Conservation (phyloP, 2,329 filamentous ascomycete species). For the Zymoseptoria crescenta region DNA sequence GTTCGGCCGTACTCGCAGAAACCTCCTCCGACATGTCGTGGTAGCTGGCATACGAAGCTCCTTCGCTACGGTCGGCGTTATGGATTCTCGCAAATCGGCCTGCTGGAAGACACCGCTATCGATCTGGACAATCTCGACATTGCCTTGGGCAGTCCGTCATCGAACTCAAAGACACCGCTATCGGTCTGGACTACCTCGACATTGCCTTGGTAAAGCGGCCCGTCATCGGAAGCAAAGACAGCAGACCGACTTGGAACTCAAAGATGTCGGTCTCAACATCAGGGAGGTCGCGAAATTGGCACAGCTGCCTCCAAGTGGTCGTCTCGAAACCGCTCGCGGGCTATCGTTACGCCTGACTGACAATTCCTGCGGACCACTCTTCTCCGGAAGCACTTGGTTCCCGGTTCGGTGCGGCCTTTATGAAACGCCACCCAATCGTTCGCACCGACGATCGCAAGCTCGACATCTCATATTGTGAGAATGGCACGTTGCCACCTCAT, state of each 20-base stretch:
- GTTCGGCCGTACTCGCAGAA: no score
- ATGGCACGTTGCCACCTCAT: no score
- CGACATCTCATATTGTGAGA: no score
- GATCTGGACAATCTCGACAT: slow-evolving; percentile 47
- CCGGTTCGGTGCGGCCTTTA: no score
- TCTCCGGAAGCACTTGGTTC: no score
- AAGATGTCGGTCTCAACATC: slow-evolving; percentile 73
- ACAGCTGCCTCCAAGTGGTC: slow-evolving; percentile 63
- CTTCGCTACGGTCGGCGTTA: slow-evolving; percentile 59
- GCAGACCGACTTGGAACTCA: slow-evolving; percentile 74
- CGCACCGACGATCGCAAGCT: no score
- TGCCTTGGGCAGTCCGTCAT: no score
- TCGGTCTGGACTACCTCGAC: slow-evolving; percentile 80
- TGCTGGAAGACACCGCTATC: slow-evolving; percentile 79
- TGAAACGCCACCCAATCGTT: no score
- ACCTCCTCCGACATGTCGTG: background rate
- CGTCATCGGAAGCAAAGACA: no score
- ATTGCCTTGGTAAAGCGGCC: slow-evolving; percentile 79
- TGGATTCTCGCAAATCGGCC: slow-evolving; percentile 69
- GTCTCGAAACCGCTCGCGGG: slow-evolving; percentile 61
- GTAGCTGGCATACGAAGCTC: slow-evolving; percentile 70
- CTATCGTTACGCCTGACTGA: no score
- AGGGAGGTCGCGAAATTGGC: slow-evolving; percentile 37
- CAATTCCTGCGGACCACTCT: no score
- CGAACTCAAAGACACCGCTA: slow-evolving; percentile 35